Base-by-base conservation (phyloP, 768 basidiomycete genomes). In the Panaeolus cyanescens region DNA sequence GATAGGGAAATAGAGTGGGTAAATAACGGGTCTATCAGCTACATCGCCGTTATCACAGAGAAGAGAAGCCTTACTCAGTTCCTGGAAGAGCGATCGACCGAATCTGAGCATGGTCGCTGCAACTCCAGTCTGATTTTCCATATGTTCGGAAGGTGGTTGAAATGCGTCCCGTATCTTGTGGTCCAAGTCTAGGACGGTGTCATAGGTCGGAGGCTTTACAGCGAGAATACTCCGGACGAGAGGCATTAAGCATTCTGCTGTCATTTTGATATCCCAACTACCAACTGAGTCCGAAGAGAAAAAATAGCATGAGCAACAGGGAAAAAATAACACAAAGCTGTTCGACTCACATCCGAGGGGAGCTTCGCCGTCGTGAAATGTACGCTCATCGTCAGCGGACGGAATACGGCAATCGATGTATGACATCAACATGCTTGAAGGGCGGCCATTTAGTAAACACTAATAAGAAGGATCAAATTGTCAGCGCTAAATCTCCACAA, bases 371-470 rank as follows among this genome's bases (percentile, higher is more conserved):
- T 74, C 71, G 50, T 77, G 75, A 61, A 76, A 83, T 13, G 70
- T 54, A n/a, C 66, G 64, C 65, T 85, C 83, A 32, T 86, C 85
- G 39, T 78, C 74, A 19, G 73, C 70, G 20, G 74, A 78, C 1
- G 84, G 84, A 36, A 82, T 74, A 28, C 70, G 73, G 63, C 82
- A 84, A 58, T 83, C 77, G 32, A 84, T 75, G 54, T 73, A 80
- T 32, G 74, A 70, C 30, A 76, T 74, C 28, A 79, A 65, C 28
- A 85, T 74, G 22, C 71, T 73, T 13, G 83, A 83, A 5, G 84
- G 83, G 34, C 82, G 74, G 19, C 84, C 84, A 13, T 79, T 80
- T 15, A 80, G 72, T 20, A 83, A 50, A 62, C 81, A 80, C 81
- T 81, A 55, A 30, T 53, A 37, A 36, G 32, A 53, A 59, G 45